Evolutionary conservation across 495 filamentous ascomycete species (phyloP).

Genomic region (Filosporella fistucella): DNA sequence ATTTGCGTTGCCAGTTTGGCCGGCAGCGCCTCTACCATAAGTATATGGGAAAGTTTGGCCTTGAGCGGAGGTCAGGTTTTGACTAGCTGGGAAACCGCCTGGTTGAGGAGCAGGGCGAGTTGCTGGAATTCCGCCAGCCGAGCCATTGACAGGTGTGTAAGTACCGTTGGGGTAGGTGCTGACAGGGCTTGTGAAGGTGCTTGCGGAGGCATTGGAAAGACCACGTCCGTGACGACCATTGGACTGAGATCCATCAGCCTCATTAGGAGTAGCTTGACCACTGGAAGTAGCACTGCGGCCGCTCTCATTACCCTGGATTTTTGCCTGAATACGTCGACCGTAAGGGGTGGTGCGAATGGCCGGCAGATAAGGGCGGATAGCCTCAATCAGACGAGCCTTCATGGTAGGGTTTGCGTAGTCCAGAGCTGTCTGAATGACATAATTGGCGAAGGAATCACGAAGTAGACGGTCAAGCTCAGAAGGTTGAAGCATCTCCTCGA

Average conservation of each 20-base stretch:
- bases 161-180: slow-evolving; percentile 19
- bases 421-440: slow-evolving; percentile 94
- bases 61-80: slow-evolving; percentile 9
- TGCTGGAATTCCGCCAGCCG: slow-evolving; percentile 16
- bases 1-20: neutral
- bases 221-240: slow-evolving; percentile 21
- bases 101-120: slow-evolving; percentile 10
- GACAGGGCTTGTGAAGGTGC: slow-evolving; percentile 8
- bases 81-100: slow-evolving; percentile 13
- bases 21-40: slow-evolving; percentile 16
- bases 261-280: slow-evolving; percentile 25
- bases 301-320: slow-evolving; percentile 53
- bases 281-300: slow-evolving; percentile 23
- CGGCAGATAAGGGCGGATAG: slow-evolving; percentile 77
- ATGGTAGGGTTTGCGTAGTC: slow-evolving; percentile 72
- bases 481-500: slow-evolving; percentile 72
- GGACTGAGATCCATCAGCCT: slow-evolving; percentile 13
- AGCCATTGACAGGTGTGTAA: slow-evolving; percentile 10
- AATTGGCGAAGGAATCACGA: slow-evolving; percentile 90
- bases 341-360: slow-evolving; percentile 83
- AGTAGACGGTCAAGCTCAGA: slow-evolving; percentile 80
- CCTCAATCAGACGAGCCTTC: slow-evolving; percentile 70
- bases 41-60: slow-evolving; percentile 13
- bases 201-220: slow-evolving; percentile 17
- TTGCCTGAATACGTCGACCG: slow-evolving; percentile 85